phyloP scores from a whole-genome alignment of 2,329 filamentous ascomycete species.

The Periglandula ipomoeae region DNA sequence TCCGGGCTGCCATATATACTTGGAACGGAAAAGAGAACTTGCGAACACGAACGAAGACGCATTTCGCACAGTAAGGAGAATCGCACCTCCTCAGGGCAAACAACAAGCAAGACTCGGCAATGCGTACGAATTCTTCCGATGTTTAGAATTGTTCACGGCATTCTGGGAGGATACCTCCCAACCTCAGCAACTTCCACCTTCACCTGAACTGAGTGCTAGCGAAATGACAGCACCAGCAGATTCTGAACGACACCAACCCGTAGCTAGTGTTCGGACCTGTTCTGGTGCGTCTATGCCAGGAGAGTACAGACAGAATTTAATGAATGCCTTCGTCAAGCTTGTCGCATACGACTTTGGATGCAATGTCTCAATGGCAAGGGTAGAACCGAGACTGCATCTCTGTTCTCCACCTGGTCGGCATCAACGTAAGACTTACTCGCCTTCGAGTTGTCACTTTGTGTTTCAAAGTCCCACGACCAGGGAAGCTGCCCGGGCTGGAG shows the following conservation, averaged over 20 bases:
- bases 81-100: conserved; percentile 45
- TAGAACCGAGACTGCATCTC: conserved; percentile 51
- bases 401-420: conserved; percentile 25
- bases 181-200: conserved; percentile 20
- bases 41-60: conserved; percentile 47
- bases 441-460: conserved; percentile 50
- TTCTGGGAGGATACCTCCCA: conserved; percentile 55
- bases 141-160: conserved; percentile 47
- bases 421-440: conserved; percentile 42
- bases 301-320: conserved; percentile 47
- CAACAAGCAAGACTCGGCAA: conserved; percentile 49
- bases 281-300: conserved; percentile 47
- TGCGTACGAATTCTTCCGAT: conserved; percentile 57
- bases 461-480: conserved; percentile 52
- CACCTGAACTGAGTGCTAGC: conserved; percentile 20
- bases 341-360: conserved; percentile 59
- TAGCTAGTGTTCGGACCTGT: conserved; percentile 29
- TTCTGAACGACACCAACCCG: conserved; percentile 8
- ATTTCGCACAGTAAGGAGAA: conserved; percentile 51
- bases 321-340: conserved; percentile 53
- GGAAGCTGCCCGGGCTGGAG: conserved; percentile 47
- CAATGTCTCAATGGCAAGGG: conserved; percentile 45
- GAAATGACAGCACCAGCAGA: conserved; percentile 10
- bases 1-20: conserved; percentile 48
- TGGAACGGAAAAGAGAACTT: conserved; percentile 50